phyloP scores from a whole-genome alignment of 352 stramenopile species.

The Pythium guiyangense region DNA sequence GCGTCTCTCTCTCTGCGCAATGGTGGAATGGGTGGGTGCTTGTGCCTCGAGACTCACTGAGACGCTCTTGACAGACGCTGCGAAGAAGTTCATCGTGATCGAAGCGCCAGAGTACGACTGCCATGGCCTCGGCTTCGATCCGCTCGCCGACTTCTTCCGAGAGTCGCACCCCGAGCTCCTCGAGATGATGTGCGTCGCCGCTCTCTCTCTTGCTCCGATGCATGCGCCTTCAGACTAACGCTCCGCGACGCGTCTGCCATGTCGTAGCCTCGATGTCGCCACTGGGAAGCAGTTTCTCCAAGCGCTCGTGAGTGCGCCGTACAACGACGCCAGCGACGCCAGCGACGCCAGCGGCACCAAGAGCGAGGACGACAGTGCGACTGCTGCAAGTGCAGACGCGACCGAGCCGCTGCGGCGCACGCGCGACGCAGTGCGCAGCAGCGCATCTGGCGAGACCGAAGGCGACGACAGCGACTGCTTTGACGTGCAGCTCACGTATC shows the following conservation, averaged over 20 bases:
- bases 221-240: neutral
- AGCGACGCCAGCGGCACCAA: neutral
- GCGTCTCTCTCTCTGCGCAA: neutral
- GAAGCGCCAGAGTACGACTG: conserved; percentile 22
- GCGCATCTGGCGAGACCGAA: conserved; percentile 20
- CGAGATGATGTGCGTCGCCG: neutral
- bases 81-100: conserved; percentile 31
- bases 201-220: neutral
- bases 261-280: neutral
- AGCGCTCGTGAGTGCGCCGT: conserved; percentile 1
- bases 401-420: neutral
- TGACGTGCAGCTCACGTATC: conserved; percentile 56
- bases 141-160: conserved; percentile 18
- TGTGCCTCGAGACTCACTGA: neutral
- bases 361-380: neutral
- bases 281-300: neutral
- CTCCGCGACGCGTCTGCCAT: neutral
- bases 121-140: conserved; percentile 7
- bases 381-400: neutral
- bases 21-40: neutral
- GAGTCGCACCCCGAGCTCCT: neutral
- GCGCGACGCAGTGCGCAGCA: neutral
- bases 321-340: neutral
- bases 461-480: conserved; percentile 24
- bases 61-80: conserved; percentile 18